Evolutionary conservation across 2,329 filamentous ascomycete genomes (phyloP).

Genomic region (Ceratocystis papillata): DNA sequence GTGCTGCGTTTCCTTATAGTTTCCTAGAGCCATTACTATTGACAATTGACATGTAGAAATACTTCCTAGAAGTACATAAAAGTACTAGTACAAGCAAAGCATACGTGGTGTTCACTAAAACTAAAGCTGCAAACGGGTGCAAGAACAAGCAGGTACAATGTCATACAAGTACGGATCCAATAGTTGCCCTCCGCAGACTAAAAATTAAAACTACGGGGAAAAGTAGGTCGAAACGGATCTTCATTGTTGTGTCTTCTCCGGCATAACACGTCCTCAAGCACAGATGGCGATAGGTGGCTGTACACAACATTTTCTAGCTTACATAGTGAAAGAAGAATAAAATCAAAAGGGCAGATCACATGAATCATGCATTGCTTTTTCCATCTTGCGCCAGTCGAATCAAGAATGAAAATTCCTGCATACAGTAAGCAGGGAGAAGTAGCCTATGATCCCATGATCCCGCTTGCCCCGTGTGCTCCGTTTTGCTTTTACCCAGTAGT

Average conservation of each 20-base stretch:
- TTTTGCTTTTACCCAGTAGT: not conserved
- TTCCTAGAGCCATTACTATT: too few relatives aligned
- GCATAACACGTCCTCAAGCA: too few relatives aligned
- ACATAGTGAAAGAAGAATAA: not conserved
- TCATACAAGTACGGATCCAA: not conserved
- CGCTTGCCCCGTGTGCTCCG: not conserved
- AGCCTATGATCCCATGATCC: not conserved
- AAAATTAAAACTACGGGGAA: too few relatives aligned
- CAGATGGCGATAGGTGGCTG: too few relatives aligned
- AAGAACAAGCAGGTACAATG: not conserved
- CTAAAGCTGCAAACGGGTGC: too few relatives aligned
- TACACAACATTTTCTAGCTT: not conserved
- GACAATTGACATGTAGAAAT: too few relatives aligned
- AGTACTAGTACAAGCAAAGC: too few relatives aligned
- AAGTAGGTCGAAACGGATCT: too few relatives aligned
- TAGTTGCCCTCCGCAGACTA: too few relatives aligned
- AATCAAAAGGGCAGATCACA: not conserved
- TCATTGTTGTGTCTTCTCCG: too few relatives aligned
- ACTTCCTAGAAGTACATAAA: too few relatives aligned
- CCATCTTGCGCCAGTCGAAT: not conserved
- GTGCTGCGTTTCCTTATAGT: not conserved
- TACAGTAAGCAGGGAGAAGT: not conserved
- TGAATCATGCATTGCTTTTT: not conserved
- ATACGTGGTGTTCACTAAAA: too few relatives aligned
- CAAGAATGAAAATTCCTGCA: not conserved